Percentiles rank a stretch among this genome's conserved stretches.
These are phyloP conservation scores for Malus hybrid DNA, from an alignment of 331 rosid genomes.

Conservation along the genomic window DNA sequence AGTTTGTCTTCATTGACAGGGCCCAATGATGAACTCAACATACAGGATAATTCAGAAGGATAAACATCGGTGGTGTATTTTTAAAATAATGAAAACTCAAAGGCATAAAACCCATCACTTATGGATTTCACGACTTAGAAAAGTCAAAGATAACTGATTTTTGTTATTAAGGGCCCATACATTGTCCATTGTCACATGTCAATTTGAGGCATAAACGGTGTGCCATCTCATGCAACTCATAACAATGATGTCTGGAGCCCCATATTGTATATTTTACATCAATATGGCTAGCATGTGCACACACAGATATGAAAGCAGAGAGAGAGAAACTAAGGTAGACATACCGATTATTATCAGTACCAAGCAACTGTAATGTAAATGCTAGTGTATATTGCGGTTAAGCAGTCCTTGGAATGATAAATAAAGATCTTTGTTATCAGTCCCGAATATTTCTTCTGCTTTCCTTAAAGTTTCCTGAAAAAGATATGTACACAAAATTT, in stretches of 20 bases:
- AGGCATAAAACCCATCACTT: not conserved
- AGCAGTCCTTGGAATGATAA: conserved; percentile 90
- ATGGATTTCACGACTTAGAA: not conserved
- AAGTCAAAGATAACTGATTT: not conserved
- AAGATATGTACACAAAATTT: conserved; percentile 13
- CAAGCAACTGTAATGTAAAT: conserved; percentile 22
- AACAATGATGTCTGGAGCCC: not conserved
- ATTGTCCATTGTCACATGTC: not conserved
- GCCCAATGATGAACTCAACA: not conserved
- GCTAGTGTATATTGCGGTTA: conserved; percentile 65
- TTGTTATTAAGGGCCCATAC: not conserved
- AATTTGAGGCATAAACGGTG: not conserved
- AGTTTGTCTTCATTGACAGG: not conserved
- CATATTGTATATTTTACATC: not conserved
- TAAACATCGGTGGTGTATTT: not conserved
- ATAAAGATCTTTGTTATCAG: conserved; percentile 90
- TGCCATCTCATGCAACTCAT: not conserved
- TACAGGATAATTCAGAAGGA: not conserved
- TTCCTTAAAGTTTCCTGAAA: conserved; percentile 86
- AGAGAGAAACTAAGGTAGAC: conserved; percentile 9
- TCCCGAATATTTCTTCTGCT: conserved; percentile 97
- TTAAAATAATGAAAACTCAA: not conserved
- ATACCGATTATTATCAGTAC: conserved; percentile 29
- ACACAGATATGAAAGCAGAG: not conserved
- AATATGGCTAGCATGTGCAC: not conserved